Evolutionary conservation across 805 yeast genomes (phyloP), one percentile per base, ranked within the genome.

Genomic region (Lachancea dasiensis): DNA sequence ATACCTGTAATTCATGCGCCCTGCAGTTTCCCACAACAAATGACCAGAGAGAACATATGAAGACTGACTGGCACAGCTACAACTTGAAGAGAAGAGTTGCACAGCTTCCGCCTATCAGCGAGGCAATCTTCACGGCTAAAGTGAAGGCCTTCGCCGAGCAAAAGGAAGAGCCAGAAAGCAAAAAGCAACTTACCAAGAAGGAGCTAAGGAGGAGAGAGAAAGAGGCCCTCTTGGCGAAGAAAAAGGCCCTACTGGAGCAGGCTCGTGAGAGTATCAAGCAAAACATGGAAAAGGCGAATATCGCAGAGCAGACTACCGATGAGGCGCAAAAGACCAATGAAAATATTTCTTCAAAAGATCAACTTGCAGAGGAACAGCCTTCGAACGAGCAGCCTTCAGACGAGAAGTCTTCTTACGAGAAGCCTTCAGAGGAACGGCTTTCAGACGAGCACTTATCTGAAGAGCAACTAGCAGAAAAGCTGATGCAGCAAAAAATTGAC

Each of bases 11-110:
- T 58, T 80, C 95, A 17, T 92, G 98, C 61, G 79, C 76, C 19
- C 70, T 90, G 47, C 79, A 79, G 35, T 92, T 92, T 51, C 75
- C 79, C 19, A 64, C 76, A 8, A 77, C 95, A 2, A 83, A 75
- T 38, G 75, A 75, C 52, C 98, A 92, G 65, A 72, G 97, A 51
- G 65, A 68, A 36, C 98, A 92, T 59, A 92, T 92, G 98, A 86
- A 85, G 57, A 77, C 95, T 2, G 98, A 92, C 45, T 92, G 98
- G 98, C 98, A 92, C 63, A 75, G 97, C 54, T 92, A 92, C 63
- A 92, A 92, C 58, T 72, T 92, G 52, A 92, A 92, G 59, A 78
- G 98, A 68, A 73, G 95, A 58, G 97, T 92, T 11, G 96, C 97
- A 0, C 74, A 72, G 32, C 65, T 87, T 44, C 94, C 95, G 15